Percentiles rank a stretch among this genome's conserved stretches.
Conservation (phyloP, 352 stramenopile genomes). For the Aphanomyces invadans region DNA sequence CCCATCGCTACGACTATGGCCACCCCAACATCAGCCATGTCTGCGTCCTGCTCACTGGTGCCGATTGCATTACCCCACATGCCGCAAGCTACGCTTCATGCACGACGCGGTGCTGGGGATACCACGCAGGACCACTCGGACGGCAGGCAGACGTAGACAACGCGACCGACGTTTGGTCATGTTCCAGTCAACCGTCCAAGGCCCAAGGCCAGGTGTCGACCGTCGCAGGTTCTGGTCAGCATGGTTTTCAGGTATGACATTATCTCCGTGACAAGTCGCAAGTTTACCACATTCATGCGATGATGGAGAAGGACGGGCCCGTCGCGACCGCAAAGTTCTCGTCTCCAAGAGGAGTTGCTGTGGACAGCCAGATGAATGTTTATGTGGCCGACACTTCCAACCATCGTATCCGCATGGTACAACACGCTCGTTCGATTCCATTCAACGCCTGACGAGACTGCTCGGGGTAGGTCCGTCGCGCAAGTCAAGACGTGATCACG, state of each 20-base stretch:
- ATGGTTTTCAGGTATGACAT: conserved; percentile 43
- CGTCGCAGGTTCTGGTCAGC: conserved; percentile 72
- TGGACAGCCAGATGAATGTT: conserved; percentile 41
- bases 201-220: conserved; percentile 87
- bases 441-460: too few species aligned
- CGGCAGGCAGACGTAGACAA: conserved; percentile 35
- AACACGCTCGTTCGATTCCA: too few species aligned
- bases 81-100: conserved; percentile 85
- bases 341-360: conserved; percentile 57
- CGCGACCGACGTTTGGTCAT: conserved; percentile 65
- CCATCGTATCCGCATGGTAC: conserved; percentile 70
- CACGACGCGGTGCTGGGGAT: conserved; percentile 88
- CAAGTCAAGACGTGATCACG: conserved; percentile 16
- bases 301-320: conserved; percentile 43
- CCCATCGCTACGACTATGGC: conserved; percentile 91
- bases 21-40: conserved; percentile 51
- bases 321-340: conserved; percentile 42
- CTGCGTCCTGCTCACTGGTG: conserved; percentile 86
- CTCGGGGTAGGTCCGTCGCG: not conserved
- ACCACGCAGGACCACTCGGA: conserved; percentile 37
- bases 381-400: conserved; percentile 79
- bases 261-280: conserved; percentile 29
- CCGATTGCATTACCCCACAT: conserved; percentile 67
- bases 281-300: conserved; percentile 40
- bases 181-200: conserved; percentile 37